Evolutionary conservation across 148 eudicot genomes (phyloP).

Genomic region (Agrostemma githago): DNA sequence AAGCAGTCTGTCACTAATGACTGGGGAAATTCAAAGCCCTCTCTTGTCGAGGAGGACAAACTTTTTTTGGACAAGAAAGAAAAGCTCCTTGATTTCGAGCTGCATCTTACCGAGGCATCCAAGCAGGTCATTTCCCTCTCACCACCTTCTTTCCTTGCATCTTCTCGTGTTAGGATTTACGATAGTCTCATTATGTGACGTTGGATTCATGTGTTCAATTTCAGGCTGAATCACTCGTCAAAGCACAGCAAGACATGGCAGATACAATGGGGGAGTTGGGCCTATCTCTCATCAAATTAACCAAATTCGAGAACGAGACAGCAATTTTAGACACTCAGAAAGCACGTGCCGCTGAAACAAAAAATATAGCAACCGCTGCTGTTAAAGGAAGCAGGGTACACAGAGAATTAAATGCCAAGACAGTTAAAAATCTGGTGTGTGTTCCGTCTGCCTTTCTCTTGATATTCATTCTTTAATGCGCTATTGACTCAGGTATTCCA

Average conservation of each 20-base stretch:
- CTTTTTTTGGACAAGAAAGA: conserved; percentile 78
- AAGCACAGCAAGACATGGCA: conserved; percentile 83
- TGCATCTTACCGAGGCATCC: conserved; percentile 58
- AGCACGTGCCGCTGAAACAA: conserved; percentile 63
- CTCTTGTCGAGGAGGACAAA: conserved; percentile 71
- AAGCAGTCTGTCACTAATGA: conserved; percentile 77
- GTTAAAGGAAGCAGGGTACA: conserved; percentile 80
- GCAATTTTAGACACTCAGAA: conserved; percentile 55
- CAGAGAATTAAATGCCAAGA: conserved; percentile 75
- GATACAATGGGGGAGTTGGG: conserved; percentile 93
- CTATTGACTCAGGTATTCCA: neutral
- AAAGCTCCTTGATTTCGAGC: conserved; percentile 60
- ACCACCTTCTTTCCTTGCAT: conserved; percentile 5
- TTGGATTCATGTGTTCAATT: conserved; percentile 6
- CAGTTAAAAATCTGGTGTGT: conserved; percentile 73
- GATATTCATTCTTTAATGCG: neutral
- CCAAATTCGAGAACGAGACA: conserved; percentile 80
- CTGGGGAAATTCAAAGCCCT: conserved; percentile 62
- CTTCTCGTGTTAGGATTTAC: neutral
- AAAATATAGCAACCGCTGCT: conserved; percentile 75
- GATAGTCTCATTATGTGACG: conserved; percentile 6
- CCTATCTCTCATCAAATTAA: conserved; percentile 70
- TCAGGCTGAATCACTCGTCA: conserved; percentile 87
- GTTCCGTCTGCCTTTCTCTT: neutral
- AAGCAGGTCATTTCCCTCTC: conserved; percentile 58